These are phyloP conservation scores for Monilinia fructicola DNA, from an alignment of 2,329 filamentous ascomycete species.

Conservation along the genomic window DNA sequence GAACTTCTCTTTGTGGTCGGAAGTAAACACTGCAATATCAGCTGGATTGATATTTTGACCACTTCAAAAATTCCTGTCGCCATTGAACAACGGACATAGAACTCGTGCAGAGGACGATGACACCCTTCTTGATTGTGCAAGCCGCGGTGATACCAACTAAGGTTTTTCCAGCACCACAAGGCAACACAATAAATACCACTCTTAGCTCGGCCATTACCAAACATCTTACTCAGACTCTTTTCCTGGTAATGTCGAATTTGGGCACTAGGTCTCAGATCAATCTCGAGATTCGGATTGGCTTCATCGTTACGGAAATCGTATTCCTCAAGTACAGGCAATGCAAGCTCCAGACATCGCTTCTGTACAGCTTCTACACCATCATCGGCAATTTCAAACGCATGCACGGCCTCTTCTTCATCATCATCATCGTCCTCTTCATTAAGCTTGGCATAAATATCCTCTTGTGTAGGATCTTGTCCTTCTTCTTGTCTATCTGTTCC, in stretches of 20 bases:
- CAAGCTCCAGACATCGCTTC: slow-evolving; percentile 83
- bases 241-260: slow-evolving; percentile 95
- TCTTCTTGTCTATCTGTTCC: slow-evolving; percentile 47
- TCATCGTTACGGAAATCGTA: slow-evolving; percentile 96
- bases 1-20: slow-evolving; percentile 85
- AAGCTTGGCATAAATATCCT: slow-evolving; percentile 68
- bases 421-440: slow-evolving; percentile 81
- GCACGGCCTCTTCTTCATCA: slow-evolving; percentile 82
- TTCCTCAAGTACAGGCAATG: slow-evolving; percentile 87
- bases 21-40: slow-evolving; percentile 93
- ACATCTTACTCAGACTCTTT: slow-evolving; percentile 98
- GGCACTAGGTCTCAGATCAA: slow-evolving; percentile 84
- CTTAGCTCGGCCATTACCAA: slow-evolving; percentile 94
- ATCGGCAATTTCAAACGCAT: slow-evolving; percentile 88
- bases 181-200: slow-evolving; percentile 94
- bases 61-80: slow-evolving; percentile 94
- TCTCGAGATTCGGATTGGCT: slow-evolving; percentile 86
- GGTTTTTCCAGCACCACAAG: slow-evolving; percentile 95
- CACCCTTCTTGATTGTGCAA: slow-evolving; percentile 95
- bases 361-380: slow-evolving; percentile 82
- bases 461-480: slow-evolving; percentile 55
- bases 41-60: slow-evolving; percentile 98
- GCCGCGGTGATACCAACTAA: slow-evolving; percentile 97
- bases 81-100: slow-evolving; percentile 98
- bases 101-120: slow-evolving; percentile 92